These are phyloP conservation scores for Xylariaceae sp. DNA, from an alignment of 2,329 filamentous ascomycete species.

Conservation along the genomic window DNA sequence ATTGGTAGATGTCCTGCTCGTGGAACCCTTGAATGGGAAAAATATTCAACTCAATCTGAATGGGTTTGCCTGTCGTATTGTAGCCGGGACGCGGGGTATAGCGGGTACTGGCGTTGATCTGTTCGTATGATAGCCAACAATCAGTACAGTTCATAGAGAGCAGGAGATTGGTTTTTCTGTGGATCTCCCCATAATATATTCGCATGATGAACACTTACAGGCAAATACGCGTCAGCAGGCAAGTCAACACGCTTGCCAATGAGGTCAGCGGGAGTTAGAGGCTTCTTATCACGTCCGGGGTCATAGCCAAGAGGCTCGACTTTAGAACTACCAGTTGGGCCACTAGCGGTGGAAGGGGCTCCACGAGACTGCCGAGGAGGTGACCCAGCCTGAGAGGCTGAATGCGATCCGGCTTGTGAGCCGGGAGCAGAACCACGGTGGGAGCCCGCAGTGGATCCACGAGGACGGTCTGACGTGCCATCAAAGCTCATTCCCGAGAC, in stretches of 20 bases:
- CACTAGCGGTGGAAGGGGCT: neutral
- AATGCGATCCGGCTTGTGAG: slow-evolving; percentile 8
- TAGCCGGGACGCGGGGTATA: slow-evolving; percentile 58
- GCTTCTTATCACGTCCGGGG: slow-evolving; percentile 32
- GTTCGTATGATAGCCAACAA: slow-evolving; percentile 23
- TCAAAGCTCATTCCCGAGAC: slow-evolving; percentile 29
- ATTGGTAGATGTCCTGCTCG: slow-evolving; percentile 73
- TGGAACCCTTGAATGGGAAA: slow-evolving; percentile 71
- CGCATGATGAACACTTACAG: slow-evolving; percentile 44
- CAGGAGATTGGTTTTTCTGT: too few species aligned
- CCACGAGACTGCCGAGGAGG: slow-evolving; percentile 1
- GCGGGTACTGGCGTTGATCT: slow-evolving; percentile 38
- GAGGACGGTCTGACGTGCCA: slow-evolving; percentile 29
- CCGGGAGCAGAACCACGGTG: slow-evolving; percentile 8
- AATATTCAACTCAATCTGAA: slow-evolving; percentile 71
- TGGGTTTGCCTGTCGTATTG: slow-evolving; percentile 61
- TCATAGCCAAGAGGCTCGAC: slow-evolving; percentile 23
- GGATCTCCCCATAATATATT: too few species aligned
- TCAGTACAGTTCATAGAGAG: too few species aligned
- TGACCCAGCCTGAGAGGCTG: slow-evolving; percentile 21
- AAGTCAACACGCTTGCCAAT: slow-evolving; percentile 60
- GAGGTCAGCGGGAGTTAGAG: slow-evolving; percentile 38
- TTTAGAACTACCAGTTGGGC: neutral
- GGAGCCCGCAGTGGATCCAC: slow-evolving; percentile 12
- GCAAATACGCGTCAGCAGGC: slow-evolving; percentile 61